These are phyloP conservation scores for Alternaria rosae DNA, from an alignment of 2,329 filamentous ascomycete species.

Conservation along the genomic window DNA sequence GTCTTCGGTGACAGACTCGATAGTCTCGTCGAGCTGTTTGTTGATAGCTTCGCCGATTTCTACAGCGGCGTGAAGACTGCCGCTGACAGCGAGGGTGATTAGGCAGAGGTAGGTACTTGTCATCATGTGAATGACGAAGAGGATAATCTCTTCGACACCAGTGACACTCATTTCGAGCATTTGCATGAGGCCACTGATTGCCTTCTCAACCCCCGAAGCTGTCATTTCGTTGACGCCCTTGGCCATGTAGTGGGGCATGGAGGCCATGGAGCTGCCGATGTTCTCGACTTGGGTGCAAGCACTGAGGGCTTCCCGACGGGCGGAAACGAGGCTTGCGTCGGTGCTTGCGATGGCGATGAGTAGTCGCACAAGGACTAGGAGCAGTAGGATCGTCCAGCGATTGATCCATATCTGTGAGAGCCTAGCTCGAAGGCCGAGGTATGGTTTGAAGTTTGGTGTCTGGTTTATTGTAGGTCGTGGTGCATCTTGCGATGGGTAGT, in stretches of 20 bases:
- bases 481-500: conserved; percentile 63
- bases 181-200: conserved; percentile 79
- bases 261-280: conserved; percentile 93
- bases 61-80: conserved; percentile 75
- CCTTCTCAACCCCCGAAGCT: conserved; percentile 78
- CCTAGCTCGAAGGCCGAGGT: conserved; percentile 86
- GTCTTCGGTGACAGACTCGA: conserved; percentile 65
- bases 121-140: conserved; percentile 92
- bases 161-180: conserved; percentile 81
- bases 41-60: conserved; percentile 67
- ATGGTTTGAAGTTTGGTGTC: conserved; percentile 79
- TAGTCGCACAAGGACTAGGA: conserved; percentile 83
- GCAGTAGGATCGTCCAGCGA: conserved; percentile 89
- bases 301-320: conserved; percentile 81
- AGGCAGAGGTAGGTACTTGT: conserved; percentile 90
- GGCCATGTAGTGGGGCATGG: conserved; percentile 96
- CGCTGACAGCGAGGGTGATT: conserved; percentile 81
- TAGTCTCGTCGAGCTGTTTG: conserved; percentile 66
- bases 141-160: conserved; percentile 83
- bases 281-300: conserved; percentile 93
- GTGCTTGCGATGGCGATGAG: conserved; percentile 78
- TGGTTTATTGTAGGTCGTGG: conserved; percentile 67
- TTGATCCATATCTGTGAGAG: conserved; percentile 98
- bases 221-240: conserved; percentile 86
- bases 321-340: conserved; percentile 75